A percentile compares a stretch with the other conserved stretches of the same genome.
Evolutionary conservation across 192 early-diverging fungal genomes (phyloP).

Genomic region (Rhizophagus clarus): DNA sequence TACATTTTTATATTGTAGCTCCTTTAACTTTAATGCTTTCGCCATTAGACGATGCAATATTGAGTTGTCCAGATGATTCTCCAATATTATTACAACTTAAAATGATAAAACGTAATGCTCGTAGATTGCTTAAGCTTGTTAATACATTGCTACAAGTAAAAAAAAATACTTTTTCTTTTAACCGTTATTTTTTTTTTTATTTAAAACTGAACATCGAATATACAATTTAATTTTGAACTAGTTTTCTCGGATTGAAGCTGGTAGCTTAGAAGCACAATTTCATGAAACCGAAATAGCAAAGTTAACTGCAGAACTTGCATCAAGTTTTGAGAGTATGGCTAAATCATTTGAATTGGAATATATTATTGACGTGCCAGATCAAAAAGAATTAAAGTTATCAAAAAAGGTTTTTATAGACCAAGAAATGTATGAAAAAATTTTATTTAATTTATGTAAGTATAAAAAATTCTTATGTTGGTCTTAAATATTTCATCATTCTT

Average conservation of each 20-base stretch:
- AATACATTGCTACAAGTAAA: slow-evolving; percentile 56
- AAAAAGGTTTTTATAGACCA: slow-evolving; percentile 14
- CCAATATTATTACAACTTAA: slow-evolving; percentile 35
- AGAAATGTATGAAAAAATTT: slow-evolving; percentile 28
- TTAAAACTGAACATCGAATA: not conserved
- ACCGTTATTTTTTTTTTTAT: not conserved
- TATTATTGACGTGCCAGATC: slow-evolving; percentile 35
- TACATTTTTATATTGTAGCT: slow-evolving; percentile 28
- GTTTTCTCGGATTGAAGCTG: slow-evolving; percentile 22
- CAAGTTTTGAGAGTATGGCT: slow-evolving; percentile 50
- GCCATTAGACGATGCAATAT: slow-evolving; percentile 52
- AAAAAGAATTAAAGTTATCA: not conserved
- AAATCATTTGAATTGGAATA: slow-evolving; percentile 42
- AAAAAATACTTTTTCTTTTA: not conserved
- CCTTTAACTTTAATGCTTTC: slow-evolving; percentile 61
- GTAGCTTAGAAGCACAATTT: slow-evolving; percentile 42
- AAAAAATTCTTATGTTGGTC: not conserved
- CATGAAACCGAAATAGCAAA: slow-evolving; percentile 49
- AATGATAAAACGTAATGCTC: slow-evolving; percentile 54
- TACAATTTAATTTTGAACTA: not conserved
- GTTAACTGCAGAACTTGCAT: slow-evolving; percentile 49
- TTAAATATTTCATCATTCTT: not conserved
- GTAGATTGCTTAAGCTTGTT: slow-evolving; percentile 59
- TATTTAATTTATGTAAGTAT: slow-evolving; percentile 32
- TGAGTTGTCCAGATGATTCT: slow-evolving; percentile 30